These are phyloP conservation scores for Calocybe gambosa DNA, from an alignment of 1,284 basidiomycete species.

Conservation along the genomic window DNA sequence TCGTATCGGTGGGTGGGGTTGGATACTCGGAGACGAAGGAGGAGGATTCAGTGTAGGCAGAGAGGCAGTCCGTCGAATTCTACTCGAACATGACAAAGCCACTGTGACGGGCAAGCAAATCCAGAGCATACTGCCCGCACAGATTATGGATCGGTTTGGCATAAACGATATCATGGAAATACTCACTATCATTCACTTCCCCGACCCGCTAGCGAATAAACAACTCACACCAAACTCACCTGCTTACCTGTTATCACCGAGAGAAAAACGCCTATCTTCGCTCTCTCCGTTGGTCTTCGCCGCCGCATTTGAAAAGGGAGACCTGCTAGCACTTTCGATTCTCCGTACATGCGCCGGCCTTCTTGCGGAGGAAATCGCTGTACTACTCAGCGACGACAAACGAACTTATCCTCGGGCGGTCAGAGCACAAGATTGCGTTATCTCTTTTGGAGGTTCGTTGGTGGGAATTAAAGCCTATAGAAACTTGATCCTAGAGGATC, in stretches of 20 bases:
- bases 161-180: constrained; percentile 55
- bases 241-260: constrained; percentile 33
- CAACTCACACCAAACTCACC: constrained; percentile 19
- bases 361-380: constrained; percentile 57
- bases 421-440: constrained; percentile 46
- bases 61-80: constrained; percentile 61
- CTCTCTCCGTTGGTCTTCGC: constrained; percentile 69
- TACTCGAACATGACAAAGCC: constrained; percentile 48
- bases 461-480: constrained; percentile 56
- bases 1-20: constrained; percentile 75
- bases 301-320: constrained; percentile 60
- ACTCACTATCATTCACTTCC: constrained; percentile 51
- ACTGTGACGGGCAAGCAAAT: constrained; percentile 35
- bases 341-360: constrained; percentile 42
- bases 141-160: constrained; percentile 50
- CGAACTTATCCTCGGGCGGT: constrained; percentile 33
- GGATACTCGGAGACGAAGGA: constrained; percentile 79
- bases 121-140: constrained; percentile 32
- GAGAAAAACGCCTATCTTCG: constrained; percentile 69
- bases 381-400: constrained; percentile 41
- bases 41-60: constrained; percentile 72
- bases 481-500: constrained; percentile 51
- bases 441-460: constrained; percentile 73
- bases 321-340: constrained; percentile 56
- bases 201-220: constrained; percentile 36